Conservation (phyloP, 208 protist species). For the Trypanosomatidae sp. region DNA sequence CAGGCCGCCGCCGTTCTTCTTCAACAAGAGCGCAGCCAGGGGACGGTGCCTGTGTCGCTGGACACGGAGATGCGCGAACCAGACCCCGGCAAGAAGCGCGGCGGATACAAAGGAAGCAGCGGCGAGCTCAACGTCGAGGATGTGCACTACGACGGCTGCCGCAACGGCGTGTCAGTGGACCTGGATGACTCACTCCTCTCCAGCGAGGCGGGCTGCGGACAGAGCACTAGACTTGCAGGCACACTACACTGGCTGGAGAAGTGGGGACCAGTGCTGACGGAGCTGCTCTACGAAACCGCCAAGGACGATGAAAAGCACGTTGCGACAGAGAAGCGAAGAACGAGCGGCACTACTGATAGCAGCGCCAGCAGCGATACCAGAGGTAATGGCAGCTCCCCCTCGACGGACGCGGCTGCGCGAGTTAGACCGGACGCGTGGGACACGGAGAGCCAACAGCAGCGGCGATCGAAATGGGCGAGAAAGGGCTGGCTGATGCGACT, state of each 20-base stretch:
- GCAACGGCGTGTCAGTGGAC: neutral
- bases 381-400: neutral
- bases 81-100: neutral
- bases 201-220: neutral
- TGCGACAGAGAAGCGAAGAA: neutral
- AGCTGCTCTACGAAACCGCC: conserved; percentile 28
- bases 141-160: neutral
- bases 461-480: neutral
- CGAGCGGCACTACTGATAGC: neutral
- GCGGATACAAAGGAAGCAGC: neutral
- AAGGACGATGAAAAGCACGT: conserved; percentile 2
- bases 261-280: conserved; percentile 27
- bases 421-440: neutral
- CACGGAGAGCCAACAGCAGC: neutral
- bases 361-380: neutral
- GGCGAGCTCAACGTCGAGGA: neutral
- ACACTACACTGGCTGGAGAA: conserved; percentile 27
- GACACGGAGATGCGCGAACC: conserved; percentile 15
- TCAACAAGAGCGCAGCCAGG: neutral
- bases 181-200: neutral
- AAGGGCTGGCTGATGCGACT: neutral
- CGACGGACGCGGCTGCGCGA: neutral
- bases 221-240: neutral
- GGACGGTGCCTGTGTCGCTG: conserved; percentile 9
- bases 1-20: conserved; percentile 5